Conservation (phyloP, 2,329 filamentous ascomycete species). For the Fusarium phyllophilum region DNA sequence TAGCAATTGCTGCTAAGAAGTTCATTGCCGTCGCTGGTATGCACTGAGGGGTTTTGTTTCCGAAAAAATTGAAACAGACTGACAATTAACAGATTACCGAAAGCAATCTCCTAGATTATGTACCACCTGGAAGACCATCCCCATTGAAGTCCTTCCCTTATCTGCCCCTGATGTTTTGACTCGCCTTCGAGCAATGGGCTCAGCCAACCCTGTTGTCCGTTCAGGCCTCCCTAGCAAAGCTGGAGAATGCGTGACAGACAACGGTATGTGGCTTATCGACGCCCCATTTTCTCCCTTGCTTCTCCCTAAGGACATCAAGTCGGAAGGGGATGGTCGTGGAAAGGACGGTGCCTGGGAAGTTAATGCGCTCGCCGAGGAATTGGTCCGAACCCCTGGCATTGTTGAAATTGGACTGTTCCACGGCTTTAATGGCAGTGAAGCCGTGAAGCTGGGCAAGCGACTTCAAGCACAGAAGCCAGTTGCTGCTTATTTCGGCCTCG, state of each 20-base stretch:
- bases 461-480: constrained; percentile 88
- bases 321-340: constrained; percentile 62
- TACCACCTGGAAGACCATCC: constrained; percentile 83
- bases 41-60: constrained; percentile 34
- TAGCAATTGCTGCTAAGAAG: constrained; percentile 83
- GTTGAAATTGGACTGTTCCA: constrained; percentile 93
- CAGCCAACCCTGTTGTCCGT: constrained; percentile 75
- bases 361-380: constrained; percentile 73
- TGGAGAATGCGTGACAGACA: constrained; percentile 74
- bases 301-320: constrained; percentile 63
- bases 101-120: constrained; percentile 84
- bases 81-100: constrained; percentile 74
- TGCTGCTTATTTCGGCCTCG: constrained; percentile 94
- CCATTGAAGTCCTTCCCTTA: constrained; percentile 92
- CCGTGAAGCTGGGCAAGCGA: constrained; percentile 60
- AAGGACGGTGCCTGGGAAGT: constrained; percentile 79
- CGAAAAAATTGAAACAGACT: constrained; percentile 1
- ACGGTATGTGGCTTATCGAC: constrained; percentile 83
- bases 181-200: constrained; percentile 78
- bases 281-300: constrained; percentile 84
- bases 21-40: constrained; percentile 88
- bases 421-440: constrained; percentile 80
- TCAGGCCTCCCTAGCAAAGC: constrained; percentile 80
- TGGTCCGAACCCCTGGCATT: constrained; percentile 87
- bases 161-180: constrained; percentile 80